phyloP scores from a whole-genome alignment of 2,329 filamentous ascomycete genomes.

The Colletotrichum chrysophilum region DNA sequence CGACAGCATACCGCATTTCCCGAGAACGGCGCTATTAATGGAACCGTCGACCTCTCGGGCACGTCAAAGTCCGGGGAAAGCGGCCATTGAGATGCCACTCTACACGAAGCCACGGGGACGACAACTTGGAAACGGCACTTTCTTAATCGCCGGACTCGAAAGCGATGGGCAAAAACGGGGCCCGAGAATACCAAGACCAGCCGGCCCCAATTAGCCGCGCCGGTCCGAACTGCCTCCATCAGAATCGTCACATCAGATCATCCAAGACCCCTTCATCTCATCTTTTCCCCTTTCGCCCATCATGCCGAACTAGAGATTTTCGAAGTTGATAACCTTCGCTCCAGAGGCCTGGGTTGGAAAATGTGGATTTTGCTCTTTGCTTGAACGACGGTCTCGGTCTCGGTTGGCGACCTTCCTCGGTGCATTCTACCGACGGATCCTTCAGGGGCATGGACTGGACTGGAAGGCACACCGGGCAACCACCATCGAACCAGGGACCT shows the following conservation, averaged over 20 bases:
- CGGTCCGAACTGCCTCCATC: slow-evolving; percentile 9
- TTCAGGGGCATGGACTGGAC: not conserved
- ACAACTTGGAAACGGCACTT: not conserved
- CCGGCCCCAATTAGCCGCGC: slow-evolving; percentile 7
- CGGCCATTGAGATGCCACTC: not conserved
- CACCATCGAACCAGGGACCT: not conserved
- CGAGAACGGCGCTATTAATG: not conserved
- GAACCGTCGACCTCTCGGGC: not conserved
- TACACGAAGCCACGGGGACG: not conserved
- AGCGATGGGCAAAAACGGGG: not conserved
- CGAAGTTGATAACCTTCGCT: not conserved
- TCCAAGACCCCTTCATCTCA: slow-evolving; percentile 6
- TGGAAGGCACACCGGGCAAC: not conserved
- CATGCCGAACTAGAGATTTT: not conserved
- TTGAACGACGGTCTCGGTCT: not conserved
- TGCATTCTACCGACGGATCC: not conserved
- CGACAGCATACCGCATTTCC: not conserved
- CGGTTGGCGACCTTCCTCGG: not conserved
- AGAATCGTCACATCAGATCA: not conserved
- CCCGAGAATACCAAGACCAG: not conserved
- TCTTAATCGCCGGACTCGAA: not conserved
- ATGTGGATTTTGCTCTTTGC: not conserved
- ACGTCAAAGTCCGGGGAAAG: not conserved
- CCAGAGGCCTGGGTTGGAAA: not conserved
- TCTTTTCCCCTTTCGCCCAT: not conserved